Evolutionary conservation across 345 rosid genomes (phyloP), one percentile per base, ranked within the genome.

Genomic region (Xanthoceras sorbifolium): DNA sequence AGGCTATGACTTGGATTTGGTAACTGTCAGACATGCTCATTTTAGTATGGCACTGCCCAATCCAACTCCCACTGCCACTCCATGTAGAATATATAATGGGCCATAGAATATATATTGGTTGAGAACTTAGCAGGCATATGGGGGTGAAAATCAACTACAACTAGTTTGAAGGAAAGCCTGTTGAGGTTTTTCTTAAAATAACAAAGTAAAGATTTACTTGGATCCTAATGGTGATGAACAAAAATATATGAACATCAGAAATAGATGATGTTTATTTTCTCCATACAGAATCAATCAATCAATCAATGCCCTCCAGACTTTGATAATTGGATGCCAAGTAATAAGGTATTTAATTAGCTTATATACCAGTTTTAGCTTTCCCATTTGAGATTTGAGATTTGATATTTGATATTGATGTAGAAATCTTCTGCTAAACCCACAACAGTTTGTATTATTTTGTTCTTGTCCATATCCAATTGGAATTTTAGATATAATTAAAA

Each of bases 401-500:
- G n/a, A n/a, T n/a, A n/a, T n/a, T n/a, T n/a, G n/a, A n/a, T n/a
- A n/a, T 54, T 63, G 52, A 75, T 46, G 59, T 32, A 84, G 59
- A 64, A 82, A 11, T 4, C 52, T 4, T 34, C 3, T 29, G 68
- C 34, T 70, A 25, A 72, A 55, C 54, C 75, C 26, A 36, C 31
- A 5, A 72, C 23, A 15, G 44, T 22, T n/a, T 74, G 48, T 46
- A 80, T 40, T 70, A 50, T 74, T 77, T 66, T 57, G 78, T 77
- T 73, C 12, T 85, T 75, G 82, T 82, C 83, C 79, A 75, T 72
- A 80, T 80, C n/a, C 82, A 57, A 26, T 46, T 70, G 77, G 83
- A 85, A 80, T 82, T 82, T 82, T 76, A n/a, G n/a, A n/a, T n/a
- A 52, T 34, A 26, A 52, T 9, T 57, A 17, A 52, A 69, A 79